Evolutionary conservation across 306 rosid genomes (phyloP).

Genomic region (Corylus americana): DNA sequence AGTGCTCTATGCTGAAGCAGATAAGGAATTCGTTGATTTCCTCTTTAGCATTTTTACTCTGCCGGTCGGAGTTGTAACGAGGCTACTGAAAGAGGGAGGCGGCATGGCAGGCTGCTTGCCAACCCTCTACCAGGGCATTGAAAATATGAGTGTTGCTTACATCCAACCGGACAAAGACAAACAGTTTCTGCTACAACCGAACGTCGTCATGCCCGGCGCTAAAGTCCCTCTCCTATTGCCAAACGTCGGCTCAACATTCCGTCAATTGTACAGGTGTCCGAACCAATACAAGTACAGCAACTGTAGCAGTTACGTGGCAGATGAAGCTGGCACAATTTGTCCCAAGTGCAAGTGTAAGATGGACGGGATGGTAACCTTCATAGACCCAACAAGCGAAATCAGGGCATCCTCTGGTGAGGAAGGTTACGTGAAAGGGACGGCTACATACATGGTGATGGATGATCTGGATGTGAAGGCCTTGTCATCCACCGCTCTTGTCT

Average conservation of each 20-base stretch:
- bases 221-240: background rate
- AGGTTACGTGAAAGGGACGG: slow-evolving; percentile 31
- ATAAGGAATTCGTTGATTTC: slow-evolving; percentile 22
- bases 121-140: slow-evolving; percentile 18
- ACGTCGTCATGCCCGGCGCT: background rate
- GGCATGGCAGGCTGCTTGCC: slow-evolving; percentile 7
- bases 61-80: slow-evolving; percentile 8
- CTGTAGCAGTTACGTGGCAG: background rate
- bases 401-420: background rate
- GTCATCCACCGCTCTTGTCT: slow-evolving; percentile 5
- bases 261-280: background rate
- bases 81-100: background rate
- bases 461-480: slow-evolving; percentile 32
- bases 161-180: background rate
- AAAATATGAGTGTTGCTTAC: background rate
- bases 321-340: background rate
- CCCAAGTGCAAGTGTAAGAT: fast-evolving
- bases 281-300: background rate
- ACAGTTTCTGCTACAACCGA: background rate
- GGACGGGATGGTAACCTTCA: background rate
- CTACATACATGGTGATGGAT: slow-evolving; percentile 43
- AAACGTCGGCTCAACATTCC: background rate
- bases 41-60: slow-evolving; percentile 20
- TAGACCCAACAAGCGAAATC: background rate
- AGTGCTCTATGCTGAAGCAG: slow-evolving; percentile 21